Evolutionary conservation across 495 filamentous ascomycete species (phyloP), one percentile per base, ranked within the genome.

Genomic region (Hyaloscypha variabilis): DNA sequence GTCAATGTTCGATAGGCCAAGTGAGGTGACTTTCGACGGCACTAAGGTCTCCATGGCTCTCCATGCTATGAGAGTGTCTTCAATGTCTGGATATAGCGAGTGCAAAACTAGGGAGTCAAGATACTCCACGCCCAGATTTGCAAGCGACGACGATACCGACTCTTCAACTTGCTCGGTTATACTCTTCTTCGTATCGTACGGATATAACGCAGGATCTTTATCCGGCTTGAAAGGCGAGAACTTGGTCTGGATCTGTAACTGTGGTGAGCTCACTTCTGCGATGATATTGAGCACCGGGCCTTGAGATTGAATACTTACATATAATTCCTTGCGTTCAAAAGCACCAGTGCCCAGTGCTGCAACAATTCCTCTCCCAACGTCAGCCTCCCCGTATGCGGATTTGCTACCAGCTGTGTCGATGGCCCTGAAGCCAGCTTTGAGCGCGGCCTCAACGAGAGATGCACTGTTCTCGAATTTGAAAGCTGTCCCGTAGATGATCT

Each of bases 361-460:
- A 5, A 34, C 30, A 34, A 34, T 11, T 4, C 30, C 30, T 11
- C 11, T 11, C 30, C 30, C 30, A 11, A 34, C 30, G 4, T 5
- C 4, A 34, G 30, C 30, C 30, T 34, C n/a, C n/a, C n/a, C n/a
- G n/a, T 58, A 66, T 54, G 60, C 60, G 49, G 50, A 53, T 39
- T 54, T 60, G 36, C 63, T 58, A 26, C 89, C 81, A 19, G 93
- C 93, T 28, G 85, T 89, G 69, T 81, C 80, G 71, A 83, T 82
- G 74, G 82, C 81, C 1, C 78, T 78, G 73, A 64, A 96, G 30
- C 30, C 30, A 11, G 30, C 30, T 11, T 34, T 34, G 30, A 34
- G 30, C 30, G 30, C 30, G 30, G 30, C 30, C 11, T 34, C 30
- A 34, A 11, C 93, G 50, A 64, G 61, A 5, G 61, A 56, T 57